These are phyloP conservation scores for Fusarium sp. DNA, from an alignment of 2,329 filamentous ascomycete species.

Conservation along the genomic window DNA sequence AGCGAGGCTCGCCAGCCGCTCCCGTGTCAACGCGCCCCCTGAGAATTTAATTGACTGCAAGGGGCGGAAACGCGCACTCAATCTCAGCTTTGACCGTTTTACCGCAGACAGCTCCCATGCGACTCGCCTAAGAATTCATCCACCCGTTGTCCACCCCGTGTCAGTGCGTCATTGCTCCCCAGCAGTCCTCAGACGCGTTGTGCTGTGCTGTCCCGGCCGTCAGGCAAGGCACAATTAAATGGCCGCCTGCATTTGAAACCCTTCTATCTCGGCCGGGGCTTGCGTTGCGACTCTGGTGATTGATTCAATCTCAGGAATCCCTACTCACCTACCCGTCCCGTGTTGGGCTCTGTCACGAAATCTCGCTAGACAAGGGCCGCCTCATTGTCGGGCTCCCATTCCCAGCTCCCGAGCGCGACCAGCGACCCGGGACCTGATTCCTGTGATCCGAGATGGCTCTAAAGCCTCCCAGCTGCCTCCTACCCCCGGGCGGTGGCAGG, in stretches of 20 bases:
- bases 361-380: constrained; percentile 6
- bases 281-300: too few species aligned
- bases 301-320: too few species aligned
- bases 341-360: neutral
- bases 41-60: too few species aligned
- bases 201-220: too few species aligned
- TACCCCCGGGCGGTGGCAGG: too few species aligned
- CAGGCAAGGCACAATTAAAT: too few species aligned
- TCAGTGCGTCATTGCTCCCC: too few species aligned
- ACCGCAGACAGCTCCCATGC: neutral
- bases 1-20: too few species aligned
- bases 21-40: too few species aligned
- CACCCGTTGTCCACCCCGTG: neutral
- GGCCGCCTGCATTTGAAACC: constrained; percentile 35
- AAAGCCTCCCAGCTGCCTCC: too few species aligned
- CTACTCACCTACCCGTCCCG: too few species aligned
- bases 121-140: constrained; percentile 11
- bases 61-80: constrained; percentile 1
- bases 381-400: constrained; percentile 24
- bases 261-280: constrained; percentile 21
- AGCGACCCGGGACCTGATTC: constrained; percentile 30
- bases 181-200: too few species aligned
- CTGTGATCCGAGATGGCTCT: constrained; percentile 39
- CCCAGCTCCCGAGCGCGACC: constrained; percentile 20
- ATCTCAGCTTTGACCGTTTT: neutral